Evolutionary conservation across 345 rosid genomes (phyloP).

Genomic region (Bretschneidera sinensis): DNA sequence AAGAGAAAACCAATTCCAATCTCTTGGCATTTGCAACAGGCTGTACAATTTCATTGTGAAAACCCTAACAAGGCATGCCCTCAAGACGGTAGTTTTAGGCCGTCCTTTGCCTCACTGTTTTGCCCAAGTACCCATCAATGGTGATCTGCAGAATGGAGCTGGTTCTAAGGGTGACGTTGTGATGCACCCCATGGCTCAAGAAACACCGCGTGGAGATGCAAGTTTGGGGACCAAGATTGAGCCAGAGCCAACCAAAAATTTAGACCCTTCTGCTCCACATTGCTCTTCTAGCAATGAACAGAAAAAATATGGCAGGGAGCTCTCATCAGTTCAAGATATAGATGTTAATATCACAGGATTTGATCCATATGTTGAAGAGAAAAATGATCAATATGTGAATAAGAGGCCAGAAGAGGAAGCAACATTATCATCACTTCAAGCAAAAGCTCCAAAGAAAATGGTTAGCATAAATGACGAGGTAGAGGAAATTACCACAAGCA

Average conservation of each 20-base stretch:
- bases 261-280: neutral
- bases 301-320: neutral
- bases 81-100: constrained; percentile 32
- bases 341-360: neutral
- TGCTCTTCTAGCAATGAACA: no score
- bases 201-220: constrained; percentile 3
- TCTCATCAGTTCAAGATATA: constrained; percentile 1
- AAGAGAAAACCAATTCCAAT: constrained; percentile 15
- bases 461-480: constrained; percentile 53
- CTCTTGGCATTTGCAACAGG: constrained; percentile 31
- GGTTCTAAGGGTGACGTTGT: neutral
- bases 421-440: constrained; percentile 9
- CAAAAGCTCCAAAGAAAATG: constrained; percentile 33
- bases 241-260: neutral
- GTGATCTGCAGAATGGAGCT: neutral
- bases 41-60: constrained; percentile 32
- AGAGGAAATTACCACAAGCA: constrained; percentile 31
- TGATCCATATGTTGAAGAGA: constrained; percentile 1
- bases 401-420: constrained; percentile 11
- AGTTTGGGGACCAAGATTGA: neutral
- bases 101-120: constrained; percentile 1
- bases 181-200: constrained; percentile 4
- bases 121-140: neutral
- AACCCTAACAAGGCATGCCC: constrained; percentile 22
- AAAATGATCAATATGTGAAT: neutral